Percentiles rank a stretch among this genome's conserved stretches.
These are phyloP conservation scores for Pseudogymnoascus pannorum DNA, from an alignment of 2,329 filamentous ascomycete genomes.

Conservation along the genomic window DNA sequence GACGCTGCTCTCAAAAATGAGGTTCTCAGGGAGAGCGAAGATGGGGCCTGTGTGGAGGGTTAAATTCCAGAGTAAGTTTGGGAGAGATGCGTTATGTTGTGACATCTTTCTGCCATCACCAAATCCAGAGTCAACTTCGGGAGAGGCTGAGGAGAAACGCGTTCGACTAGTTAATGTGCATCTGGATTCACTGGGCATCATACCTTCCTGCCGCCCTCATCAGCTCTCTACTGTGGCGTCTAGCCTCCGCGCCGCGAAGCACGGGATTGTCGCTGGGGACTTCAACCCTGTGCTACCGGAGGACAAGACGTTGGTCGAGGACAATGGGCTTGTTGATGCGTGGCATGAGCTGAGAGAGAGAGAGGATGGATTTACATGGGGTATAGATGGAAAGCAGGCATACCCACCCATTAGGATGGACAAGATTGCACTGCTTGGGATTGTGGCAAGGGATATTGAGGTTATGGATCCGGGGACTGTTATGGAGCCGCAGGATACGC, in stretches of 20 bases:
- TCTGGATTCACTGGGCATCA: conserved; percentile 30
- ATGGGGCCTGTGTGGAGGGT: conserved; percentile 30
- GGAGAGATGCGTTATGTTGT: conserved; percentile 31
- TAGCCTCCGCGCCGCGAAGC: conserved; percentile 23
- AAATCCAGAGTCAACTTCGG: background rate
- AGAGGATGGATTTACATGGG: conserved; percentile 33
- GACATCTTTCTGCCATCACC: conserved; percentile 24
- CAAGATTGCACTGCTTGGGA: conserved; percentile 29
- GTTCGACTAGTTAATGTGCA: conserved; percentile 35
- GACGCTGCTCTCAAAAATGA: conserved; percentile 25
- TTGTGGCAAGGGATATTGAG: conserved; percentile 21
- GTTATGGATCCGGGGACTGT: conserved; percentile 18
- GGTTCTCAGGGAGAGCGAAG: conserved; percentile 17
- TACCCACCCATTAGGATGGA: conserved; percentile 33
- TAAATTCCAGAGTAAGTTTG: conserved; percentile 27
- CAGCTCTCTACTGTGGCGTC: conserved; percentile 26
- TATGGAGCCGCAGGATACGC: background rate
- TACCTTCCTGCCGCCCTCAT: conserved; percentile 25
- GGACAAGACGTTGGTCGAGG: conserved; percentile 27
- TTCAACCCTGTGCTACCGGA: conserved; percentile 34
- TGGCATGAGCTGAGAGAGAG: conserved; percentile 27
- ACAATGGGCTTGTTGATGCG: conserved; percentile 31
- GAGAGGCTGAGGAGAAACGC: background rate
- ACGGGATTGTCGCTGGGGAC: conserved; percentile 33
- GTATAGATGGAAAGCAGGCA: conserved; percentile 27